These are phyloP conservation scores for Wallacemonas sp. DNA, from an alignment of 208 protist species.

Conservation along the genomic window DNA sequence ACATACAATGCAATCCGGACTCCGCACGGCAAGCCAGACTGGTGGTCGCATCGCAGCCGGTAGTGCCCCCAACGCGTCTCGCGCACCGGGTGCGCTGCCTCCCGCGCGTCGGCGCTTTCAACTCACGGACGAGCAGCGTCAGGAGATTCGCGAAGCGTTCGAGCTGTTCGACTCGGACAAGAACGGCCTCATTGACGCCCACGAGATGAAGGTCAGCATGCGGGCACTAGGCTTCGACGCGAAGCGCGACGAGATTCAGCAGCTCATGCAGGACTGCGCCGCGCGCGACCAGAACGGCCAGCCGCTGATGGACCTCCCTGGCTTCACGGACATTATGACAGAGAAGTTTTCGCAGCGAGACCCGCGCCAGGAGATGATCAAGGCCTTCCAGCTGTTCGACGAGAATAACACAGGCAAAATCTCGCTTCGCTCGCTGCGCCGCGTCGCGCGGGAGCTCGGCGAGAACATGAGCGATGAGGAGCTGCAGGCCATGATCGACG, in stretches of 20 bases:
- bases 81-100: constrained; percentile 22
- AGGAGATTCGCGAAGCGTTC: constrained; percentile 99
- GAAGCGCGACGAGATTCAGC: constrained; percentile 94
- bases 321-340: constrained; percentile 94
- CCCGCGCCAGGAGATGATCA: constrained; percentile 94
- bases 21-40: constrained; percentile 21
- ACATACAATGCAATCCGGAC: constrained; percentile 14
- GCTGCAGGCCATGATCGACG: constrained; percentile 97
- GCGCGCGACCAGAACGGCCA: constrained; percentile 80
- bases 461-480: constrained; percentile 97
- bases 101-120: constrained; percentile 88
- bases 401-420: constrained; percentile 96
- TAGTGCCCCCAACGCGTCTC: constrained; percentile 31
- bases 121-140: constrained; percentile 98
- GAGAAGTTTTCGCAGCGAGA: constrained; percentile 93
- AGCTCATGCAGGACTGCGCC: constrained; percentile 88
- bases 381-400: constrained; percentile 97
- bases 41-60: constrained; percentile 33
- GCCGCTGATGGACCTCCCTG: constrained; percentile 88
- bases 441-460: constrained; percentile 93
- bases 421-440: constrained; percentile 91
- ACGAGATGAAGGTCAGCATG: constrained; percentile 99
- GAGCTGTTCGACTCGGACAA: constrained; percentile 98
- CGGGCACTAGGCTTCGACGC: constrained; percentile 98
- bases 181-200: constrained; percentile 96